Evolutionary conservation across 2,329 filamentous ascomycete species (phyloP).

Genomic region (Neofusicoccum umdonicola): DNA sequence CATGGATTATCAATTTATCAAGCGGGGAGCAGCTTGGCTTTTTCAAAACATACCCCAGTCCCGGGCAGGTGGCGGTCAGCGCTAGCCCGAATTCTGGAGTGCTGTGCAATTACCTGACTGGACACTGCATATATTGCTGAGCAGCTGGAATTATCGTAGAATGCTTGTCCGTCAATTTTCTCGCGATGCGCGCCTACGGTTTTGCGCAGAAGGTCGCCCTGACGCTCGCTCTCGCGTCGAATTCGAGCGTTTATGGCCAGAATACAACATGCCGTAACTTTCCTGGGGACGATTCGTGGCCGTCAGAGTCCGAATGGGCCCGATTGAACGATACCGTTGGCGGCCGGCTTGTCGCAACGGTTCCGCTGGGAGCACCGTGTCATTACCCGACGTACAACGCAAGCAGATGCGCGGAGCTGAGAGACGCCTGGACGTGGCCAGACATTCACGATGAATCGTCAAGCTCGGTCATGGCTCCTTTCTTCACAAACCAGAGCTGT

Average conservation of each 20-base stretch:
- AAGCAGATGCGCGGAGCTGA: slow-evolving; percentile 19
- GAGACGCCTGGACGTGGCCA: slow-evolving; percentile 27
- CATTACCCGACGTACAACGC: slow-evolving; percentile 38
- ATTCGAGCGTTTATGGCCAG: neutral
- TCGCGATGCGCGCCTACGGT: neutral
- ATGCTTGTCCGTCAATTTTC: too few relatives aligned
- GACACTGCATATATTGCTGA: too few relatives aligned
- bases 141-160: too few relatives aligned
- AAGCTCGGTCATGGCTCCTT: slow-evolving; percentile 10
- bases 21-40: too few relatives aligned
- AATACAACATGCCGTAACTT: slow-evolving; percentile 46
- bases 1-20: too few relatives aligned
- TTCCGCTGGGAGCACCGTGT: slow-evolving; percentile 48
- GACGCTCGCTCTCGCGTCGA: neutral
- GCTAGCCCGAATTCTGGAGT: too few relatives aligned
- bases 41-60: too few relatives aligned
- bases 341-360: slow-evolving; percentile 43
- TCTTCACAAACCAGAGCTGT: slow-evolving; percentile 17
- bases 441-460: neutral
- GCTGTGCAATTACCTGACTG: too few relatives aligned
- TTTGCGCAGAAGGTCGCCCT: neutral
- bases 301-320: slow-evolving; percentile 45
- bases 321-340: slow-evolving; percentile 46
- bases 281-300: slow-evolving; percentile 49
- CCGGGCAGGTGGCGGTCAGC: too few relatives aligned